Evolutionary conservation across 2,329 filamentous ascomycete species (phyloP).

Genomic region (Fusarium hainanense): DNA sequence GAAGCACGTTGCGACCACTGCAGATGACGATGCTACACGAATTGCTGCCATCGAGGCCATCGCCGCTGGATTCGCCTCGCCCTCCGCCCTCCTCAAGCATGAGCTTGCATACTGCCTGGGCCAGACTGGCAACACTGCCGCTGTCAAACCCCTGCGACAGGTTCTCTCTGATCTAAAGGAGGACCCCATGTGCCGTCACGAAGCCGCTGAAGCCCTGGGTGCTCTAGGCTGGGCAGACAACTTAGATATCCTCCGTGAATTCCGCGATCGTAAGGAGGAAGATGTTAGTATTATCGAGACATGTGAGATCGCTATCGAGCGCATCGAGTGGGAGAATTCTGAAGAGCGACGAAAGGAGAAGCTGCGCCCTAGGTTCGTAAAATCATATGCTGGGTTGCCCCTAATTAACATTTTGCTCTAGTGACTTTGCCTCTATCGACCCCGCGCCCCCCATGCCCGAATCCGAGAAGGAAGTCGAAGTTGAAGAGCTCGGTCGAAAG

Average conservation of each 20-base stretch:
- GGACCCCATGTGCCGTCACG: slow-evolving; percentile 95
- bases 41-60: slow-evolving; percentile 78
- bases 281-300: slow-evolving; percentile 89
- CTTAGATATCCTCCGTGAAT: slow-evolving; percentile 76
- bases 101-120: slow-evolving; percentile 97
- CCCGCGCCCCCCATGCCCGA: slow-evolving; percentile 89
- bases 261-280: slow-evolving; percentile 81
- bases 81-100: slow-evolving; percentile 92
- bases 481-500: slow-evolving; percentile 78
- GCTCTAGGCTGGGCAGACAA: slow-evolving; percentile 82
- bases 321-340: slow-evolving; percentile 92
- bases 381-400: slow-evolving; percentile 32
- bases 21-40: slow-evolving; percentile 68
- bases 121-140: slow-evolving; percentile 82
- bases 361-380: slow-evolving; percentile 78
- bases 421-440: slow-evolving; percentile 95
- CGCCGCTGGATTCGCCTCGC: slow-evolving; percentile 84
- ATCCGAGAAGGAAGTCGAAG: slow-evolving; percentile 75
- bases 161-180: slow-evolving; percentile 84
- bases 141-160: slow-evolving; percentile 76
- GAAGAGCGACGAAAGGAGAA: slow-evolving; percentile 78
- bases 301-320: slow-evolving; percentile 94
- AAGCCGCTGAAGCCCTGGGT: slow-evolving; percentile 94
- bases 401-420: slow-evolving; percentile 56
- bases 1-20: slow-evolving; percentile 85